A percentile compares a stretch with the other conserved stretches of the same genome.
Conservation (phyloP, 2,329 filamentous ascomycete species). For the Arthrobotrys musiformis region DNA sequence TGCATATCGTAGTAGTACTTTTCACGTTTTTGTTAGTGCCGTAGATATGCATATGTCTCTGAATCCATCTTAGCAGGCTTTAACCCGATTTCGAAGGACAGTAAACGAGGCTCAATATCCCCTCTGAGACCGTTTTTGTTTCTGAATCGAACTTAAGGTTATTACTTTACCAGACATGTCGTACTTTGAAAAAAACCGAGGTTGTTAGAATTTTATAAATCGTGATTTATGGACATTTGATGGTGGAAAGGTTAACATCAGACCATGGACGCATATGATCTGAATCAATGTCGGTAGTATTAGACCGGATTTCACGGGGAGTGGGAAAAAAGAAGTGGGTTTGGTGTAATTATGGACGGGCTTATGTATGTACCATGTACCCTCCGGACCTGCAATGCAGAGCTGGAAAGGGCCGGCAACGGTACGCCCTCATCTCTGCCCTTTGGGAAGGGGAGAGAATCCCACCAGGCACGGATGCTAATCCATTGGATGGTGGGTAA, state of each 20-base stretch:
- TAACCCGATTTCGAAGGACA: neutral
- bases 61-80: neutral
- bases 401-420: neutral
- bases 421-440: neutral
- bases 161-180: neutral
- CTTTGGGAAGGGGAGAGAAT: neutral
- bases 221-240: too few relatives aligned
- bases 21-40: neutral
- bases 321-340: neutral
- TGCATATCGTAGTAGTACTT: neutral
- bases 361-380: neutral
- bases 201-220: too few relatives aligned
- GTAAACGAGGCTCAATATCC: neutral
- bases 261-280: conserved; percentile 7
- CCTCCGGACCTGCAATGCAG: neutral
- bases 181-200: too few relatives aligned
- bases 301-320: neutral
- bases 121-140: neutral
- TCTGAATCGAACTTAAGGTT: too few relatives aligned
- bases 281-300: neutral
- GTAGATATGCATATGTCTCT: conserved; percentile 1
- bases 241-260: neutral
- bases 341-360: too few relatives aligned
- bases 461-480: conserved; percentile 12
- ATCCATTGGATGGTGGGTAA: neutral